phyloP scores from a whole-genome alignment of 1,284 basidiomycete genomes.

The Bothia castanella region DNA sequence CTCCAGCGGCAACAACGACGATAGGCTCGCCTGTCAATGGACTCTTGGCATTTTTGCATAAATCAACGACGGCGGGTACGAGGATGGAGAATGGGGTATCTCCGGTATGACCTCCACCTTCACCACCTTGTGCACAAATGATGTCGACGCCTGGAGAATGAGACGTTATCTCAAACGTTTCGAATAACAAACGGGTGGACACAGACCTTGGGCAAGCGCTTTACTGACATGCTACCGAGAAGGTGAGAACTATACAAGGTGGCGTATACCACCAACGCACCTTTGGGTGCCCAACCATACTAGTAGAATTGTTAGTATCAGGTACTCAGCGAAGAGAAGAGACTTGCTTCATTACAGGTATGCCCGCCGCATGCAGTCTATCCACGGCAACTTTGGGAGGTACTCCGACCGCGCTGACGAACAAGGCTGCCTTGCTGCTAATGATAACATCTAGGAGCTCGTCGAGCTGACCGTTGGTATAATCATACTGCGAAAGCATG shows the following conservation, averaged over 20 bases:
- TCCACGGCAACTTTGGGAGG: conserved; percentile 82
- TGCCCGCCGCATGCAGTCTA: conserved; percentile 73
- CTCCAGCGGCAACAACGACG: conserved; percentile 79
- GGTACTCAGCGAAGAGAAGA: neutral
- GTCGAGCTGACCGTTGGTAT: conserved; percentile 71
- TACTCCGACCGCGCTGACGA: conserved; percentile 83
- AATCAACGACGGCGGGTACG: conserved; percentile 75
- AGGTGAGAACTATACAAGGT: conserved; percentile 4
- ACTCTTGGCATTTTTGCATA: conserved; percentile 59
- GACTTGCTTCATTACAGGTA: conserved; percentile 79
- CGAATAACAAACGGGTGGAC: neutral
- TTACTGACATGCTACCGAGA: conserved; percentile 65
- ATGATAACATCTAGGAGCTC: conserved; percentile 81
- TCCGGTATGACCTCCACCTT: conserved; percentile 77
- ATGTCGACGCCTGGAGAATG: conserved; percentile 67
- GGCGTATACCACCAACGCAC: conserved; percentile 32
- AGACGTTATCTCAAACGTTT: neutral
- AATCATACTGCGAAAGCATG: conserved; percentile 52
- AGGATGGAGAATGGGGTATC: conserved; percentile 75
- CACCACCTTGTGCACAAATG: conserved; percentile 80
- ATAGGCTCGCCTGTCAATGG: conserved; percentile 77
- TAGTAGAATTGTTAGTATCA: conserved; percentile 29
- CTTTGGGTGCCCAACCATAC: conserved; percentile 89
- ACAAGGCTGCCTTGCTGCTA: conserved; percentile 68
- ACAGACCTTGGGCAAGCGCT: conserved; percentile 69